Evolutionary conservation across 352 stramenopile species (phyloP).

Genomic region (Phytophthora meadii): DNA sequence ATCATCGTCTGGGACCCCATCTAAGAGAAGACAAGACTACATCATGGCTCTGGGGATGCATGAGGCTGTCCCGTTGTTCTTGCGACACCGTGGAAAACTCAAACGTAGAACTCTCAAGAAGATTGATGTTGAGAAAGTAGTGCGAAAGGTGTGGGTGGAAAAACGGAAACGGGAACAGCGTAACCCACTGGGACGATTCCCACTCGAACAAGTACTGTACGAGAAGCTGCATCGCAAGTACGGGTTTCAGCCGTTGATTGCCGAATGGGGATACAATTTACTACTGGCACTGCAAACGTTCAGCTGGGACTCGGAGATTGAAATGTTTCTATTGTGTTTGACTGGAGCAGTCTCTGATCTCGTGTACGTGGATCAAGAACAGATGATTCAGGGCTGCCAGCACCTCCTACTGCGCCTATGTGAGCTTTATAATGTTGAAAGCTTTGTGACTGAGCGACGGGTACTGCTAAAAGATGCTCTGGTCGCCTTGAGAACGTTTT

Average conservation of each 20-base stretch:
- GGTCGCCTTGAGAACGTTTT: constrained; percentile 77
- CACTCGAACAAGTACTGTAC: constrained; percentile 74
- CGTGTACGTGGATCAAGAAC: constrained; percentile 78
- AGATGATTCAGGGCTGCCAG: constrained; percentile 64
- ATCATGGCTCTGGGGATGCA: constrained; percentile 67
- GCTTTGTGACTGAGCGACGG: constrained; percentile 55
- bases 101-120: constrained; percentile 72
- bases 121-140: constrained; percentile 62
- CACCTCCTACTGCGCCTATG: constrained; percentile 54
- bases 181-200: constrained; percentile 50
- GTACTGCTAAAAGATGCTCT: constrained; percentile 80
- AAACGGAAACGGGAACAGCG: constrained; percentile 74
- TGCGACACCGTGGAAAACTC: constrained; percentile 81
- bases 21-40: constrained; percentile 64
- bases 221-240: constrained; percentile 84
- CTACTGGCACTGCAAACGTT: constrained; percentile 69
- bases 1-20: constrained; percentile 17
- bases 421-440: constrained; percentile 63
- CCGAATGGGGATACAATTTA: constrained; percentile 90
- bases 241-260: constrained; percentile 81
- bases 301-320: constrained; percentile 80
- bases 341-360: constrained; percentile 72
- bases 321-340: constrained; percentile 79
- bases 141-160: constrained; percentile 80
- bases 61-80: constrained; percentile 66